These are phyloP conservation scores for Maudiozyma saulgeensis DNA, from an alignment of 805 yeast genomes.

Conservation along the genomic window DNA sequence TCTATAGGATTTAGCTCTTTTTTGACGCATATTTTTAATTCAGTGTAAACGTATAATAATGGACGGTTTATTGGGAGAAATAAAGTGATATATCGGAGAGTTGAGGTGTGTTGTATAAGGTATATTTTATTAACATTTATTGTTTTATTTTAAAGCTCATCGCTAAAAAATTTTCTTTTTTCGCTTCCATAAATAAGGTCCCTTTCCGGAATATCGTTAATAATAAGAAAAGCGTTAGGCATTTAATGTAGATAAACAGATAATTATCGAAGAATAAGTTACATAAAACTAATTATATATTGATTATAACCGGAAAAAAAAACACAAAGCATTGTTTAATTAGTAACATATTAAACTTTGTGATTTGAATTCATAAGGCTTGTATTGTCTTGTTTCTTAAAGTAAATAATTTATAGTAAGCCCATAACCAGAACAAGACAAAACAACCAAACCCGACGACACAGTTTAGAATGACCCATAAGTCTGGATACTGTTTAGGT, in stretches of 20 bases:
- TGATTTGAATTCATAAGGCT: slow-evolving; percentile 2
- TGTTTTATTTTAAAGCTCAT: slow-evolving; percentile 1
- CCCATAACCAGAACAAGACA: slow-evolving; percentile 74
- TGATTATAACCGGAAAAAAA: not conserved
- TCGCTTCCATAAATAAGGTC: not conserved
- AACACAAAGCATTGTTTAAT: not conserved
- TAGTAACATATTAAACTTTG: not conserved
- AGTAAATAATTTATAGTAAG: slow-evolving; percentile 42
- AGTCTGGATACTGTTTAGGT: slow-evolving; percentile 62
- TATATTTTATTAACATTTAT: not conserved
- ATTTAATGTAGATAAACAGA: too few species aligned
- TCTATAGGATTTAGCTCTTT: slow-evolving; percentile 87
- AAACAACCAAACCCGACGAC: slow-evolving; percentile 70
- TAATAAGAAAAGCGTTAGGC: not conserved
- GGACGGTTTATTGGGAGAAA: not conserved
- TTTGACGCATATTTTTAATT: slow-evolving; percentile 67
- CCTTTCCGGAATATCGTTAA: not conserved
- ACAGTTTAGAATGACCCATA: slow-evolving; percentile 76
- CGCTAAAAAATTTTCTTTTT: slow-evolving; percentile 2
- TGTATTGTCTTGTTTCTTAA: slow-evolving; percentile 22
- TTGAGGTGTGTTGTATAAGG: not conserved
- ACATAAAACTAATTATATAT: too few species aligned
- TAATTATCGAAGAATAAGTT: too few species aligned
- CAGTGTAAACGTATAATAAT: not conserved
- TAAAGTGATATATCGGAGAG: not conserved